A percentile compares a stretch with the other conserved stretches of the same genome.
phyloP scores from a whole-genome alignment of 306 rosid species.

The Arachis hypogaea region DNA sequence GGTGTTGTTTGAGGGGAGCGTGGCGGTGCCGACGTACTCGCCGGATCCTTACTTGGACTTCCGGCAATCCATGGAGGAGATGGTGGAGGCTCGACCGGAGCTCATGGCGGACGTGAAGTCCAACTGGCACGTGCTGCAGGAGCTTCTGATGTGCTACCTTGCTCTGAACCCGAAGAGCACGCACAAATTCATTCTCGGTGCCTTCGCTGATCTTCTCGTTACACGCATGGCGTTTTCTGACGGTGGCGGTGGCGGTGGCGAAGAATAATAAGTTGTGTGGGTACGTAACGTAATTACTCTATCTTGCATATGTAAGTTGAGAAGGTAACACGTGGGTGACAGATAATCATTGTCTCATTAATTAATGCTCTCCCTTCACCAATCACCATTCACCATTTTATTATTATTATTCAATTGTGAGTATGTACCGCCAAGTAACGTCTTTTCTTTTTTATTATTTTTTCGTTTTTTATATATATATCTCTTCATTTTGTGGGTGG shows the following conservation, averaged over 20 bases:
- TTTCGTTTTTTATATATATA: too few relatives aligned
- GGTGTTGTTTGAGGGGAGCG: slow-evolving; percentile 51
- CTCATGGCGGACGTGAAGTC: slow-evolving; percentile 50
- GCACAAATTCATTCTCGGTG: slow-evolving; percentile 74
- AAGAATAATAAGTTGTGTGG: slow-evolving; percentile 22
- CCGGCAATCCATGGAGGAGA: slow-evolving; percentile 94
- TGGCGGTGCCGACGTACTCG: slow-evolving; percentile 74
- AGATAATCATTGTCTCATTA: slow-evolving; percentile 32
- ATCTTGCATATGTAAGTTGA: slow-evolving; percentile 34
- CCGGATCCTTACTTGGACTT: slow-evolving; percentile 89
- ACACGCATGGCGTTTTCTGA: slow-evolving; percentile 43
- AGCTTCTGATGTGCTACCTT: slow-evolving; percentile 81
- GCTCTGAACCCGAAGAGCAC: slow-evolving; percentile 78
- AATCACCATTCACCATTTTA: not conserved
- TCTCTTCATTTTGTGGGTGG: not conserved
- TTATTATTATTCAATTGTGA: not conserved
- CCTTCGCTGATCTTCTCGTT: slow-evolving; percentile 78
- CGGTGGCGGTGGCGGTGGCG: not conserved
- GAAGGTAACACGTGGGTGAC: slow-evolving; percentile 40
- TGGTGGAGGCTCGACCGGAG: slow-evolving; percentile 87
- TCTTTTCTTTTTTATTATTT: not conserved
- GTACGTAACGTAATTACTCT: too few relatives aligned
- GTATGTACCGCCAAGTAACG: slow-evolving; percentile 5
- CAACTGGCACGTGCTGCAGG: slow-evolving; percentile 76
- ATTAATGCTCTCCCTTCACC: not conserved